Conservation (phyloP, 805 yeast species). For the Wickerhamomyces rabaulensis region DNA sequence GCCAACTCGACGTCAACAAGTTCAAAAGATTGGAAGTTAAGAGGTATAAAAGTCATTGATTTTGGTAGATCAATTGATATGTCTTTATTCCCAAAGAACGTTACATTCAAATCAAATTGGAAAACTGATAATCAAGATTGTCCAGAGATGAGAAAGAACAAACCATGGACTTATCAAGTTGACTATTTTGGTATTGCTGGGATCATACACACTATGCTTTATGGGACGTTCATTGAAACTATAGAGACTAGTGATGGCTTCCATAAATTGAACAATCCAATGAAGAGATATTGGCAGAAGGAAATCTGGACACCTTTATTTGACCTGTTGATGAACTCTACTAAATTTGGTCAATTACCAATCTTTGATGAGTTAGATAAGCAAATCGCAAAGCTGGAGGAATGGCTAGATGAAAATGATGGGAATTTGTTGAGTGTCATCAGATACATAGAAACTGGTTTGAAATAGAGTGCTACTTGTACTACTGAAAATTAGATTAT, state of each 20-base stretch:
- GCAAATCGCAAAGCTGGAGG: constrained; percentile 35
- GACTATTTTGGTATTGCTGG: constrained; percentile 84
- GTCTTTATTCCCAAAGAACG: constrained; percentile 43
- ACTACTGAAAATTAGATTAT: background rate
- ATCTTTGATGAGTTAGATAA: constrained; percentile 30
- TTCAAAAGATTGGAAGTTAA: constrained; percentile 40
- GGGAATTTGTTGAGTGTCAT: constrained; percentile 26
- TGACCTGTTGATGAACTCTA: constrained; percentile 58
- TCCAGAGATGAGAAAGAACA: constrained; percentile 53
- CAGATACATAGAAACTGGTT: constrained; percentile 31
- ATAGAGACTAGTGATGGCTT: constrained; percentile 22
- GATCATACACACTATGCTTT: constrained; percentile 65
- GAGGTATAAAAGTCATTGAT: constrained; percentile 65
- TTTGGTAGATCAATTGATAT: constrained; percentile 80
- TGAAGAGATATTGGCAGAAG: constrained; percentile 74
- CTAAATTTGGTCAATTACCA: constrained; percentile 33
- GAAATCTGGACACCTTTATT: constrained; percentile 69
- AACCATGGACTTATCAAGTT: constrained; percentile 72
- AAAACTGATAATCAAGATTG: constrained; percentile 65
- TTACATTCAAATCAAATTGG: constrained; percentile 56
- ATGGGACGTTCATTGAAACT: constrained; percentile 58
- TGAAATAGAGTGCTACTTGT: constrained; percentile 6
- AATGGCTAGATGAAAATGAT: constrained; percentile 29
- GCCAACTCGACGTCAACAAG: constrained; percentile 26
- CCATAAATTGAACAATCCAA: constrained; percentile 35